These are phyloP conservation scores for Alternaria arbusti DNA, from an alignment of 2,329 filamentous ascomycete species.

Conservation along the genomic window DNA sequence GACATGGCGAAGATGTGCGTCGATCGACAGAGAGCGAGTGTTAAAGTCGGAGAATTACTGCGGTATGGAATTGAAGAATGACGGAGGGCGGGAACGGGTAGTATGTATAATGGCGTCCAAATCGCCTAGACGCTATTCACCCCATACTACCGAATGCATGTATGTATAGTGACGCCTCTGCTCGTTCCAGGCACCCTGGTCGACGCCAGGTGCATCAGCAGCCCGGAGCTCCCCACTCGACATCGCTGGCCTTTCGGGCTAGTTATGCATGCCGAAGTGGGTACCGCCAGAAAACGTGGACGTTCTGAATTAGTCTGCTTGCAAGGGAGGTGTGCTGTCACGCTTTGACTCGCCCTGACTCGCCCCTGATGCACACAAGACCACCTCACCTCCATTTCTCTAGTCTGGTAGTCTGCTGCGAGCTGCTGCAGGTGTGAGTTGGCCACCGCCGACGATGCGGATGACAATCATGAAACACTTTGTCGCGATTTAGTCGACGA, in stretches of 20 bases:
- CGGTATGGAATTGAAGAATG: slow-evolving; percentile 21
- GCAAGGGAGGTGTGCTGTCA: slow-evolving; percentile 49
- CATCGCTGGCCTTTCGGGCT: slow-evolving; percentile 37
- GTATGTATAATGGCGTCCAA: slow-evolving; percentile 39
- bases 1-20: slow-evolving; percentile 39
- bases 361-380: slow-evolving; percentile 33
- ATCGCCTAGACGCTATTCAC: slow-evolving; percentile 48
- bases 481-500: slow-evolving; percentile 18
- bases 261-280: slow-evolving; percentile 40
- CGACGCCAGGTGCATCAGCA: slow-evolving; percentile 43
- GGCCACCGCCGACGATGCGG: slow-evolving; percentile 27
- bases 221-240: slow-evolving; percentile 40
- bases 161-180: slow-evolving; percentile 38
- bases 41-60: slow-evolving; percentile 21
- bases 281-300: slow-evolving; percentile 47
- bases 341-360: slow-evolving; percentile 46
- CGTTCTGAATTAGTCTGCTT: slow-evolving; percentile 39
- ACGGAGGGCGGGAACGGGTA: slow-evolving; percentile 24
- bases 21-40: slow-evolving; percentile 12
- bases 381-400: slow-evolving; percentile 34
- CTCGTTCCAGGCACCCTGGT: slow-evolving; percentile 41
- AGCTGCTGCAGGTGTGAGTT: slow-evolving; percentile 37
- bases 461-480: slow-evolving; percentile 22
- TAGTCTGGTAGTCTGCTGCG: slow-evolving; percentile 32
- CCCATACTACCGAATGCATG: slow-evolving; percentile 43